Evolutionary conservation across 306 rosid genomes (phyloP), one percentile per base, ranked within the genome.

Genomic region (Cicer judaicum): DNA sequence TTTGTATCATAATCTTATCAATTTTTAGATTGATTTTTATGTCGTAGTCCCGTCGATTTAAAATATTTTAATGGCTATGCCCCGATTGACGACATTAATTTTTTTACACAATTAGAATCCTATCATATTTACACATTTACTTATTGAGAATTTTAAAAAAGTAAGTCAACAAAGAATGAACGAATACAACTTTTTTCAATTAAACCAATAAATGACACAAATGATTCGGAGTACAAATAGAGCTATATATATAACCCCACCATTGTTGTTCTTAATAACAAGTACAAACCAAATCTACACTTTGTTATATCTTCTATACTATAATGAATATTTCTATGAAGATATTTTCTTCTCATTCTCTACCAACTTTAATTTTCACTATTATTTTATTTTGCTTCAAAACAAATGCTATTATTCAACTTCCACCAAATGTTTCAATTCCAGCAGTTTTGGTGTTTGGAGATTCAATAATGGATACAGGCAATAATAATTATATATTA

Each of bases 391-490:
- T 78, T 47, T 16, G 50, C 41, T 29, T 55, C 53, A 49, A 44
- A n/a, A 16, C 79, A 29, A 10, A 47, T 40, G 82, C 15, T 36
- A 5, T 8, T 61, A 7, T 55, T 18, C 44, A 68, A 19, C 49
- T 89, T 2, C 87, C 91, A 39, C 78, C 83, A 41, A 81, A 84
- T 40, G 61, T 38, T 64, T 8, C 77, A 2, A 3, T 88, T 52
- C 90, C 97, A 0, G 97, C 96, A 0, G 72, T 88, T 1, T 54
- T 86, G 0, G 85, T 76, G 19, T 85, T 92, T 6, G 97, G 97
- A 44, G 97, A 92, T 29, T 89, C 96, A 0, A 88, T 92, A 43
- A 74, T 89, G 82, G 97, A 92, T 52, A 92, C 97, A 0, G 96
- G 97, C 46, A 92, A 83, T 70, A 92, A 92, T 85, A 89, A 91